These are phyloP conservation scores for Sclerospora graminicola DNA, from an alignment of 352 stramenopile species.

Conservation along the genomic window DNA sequence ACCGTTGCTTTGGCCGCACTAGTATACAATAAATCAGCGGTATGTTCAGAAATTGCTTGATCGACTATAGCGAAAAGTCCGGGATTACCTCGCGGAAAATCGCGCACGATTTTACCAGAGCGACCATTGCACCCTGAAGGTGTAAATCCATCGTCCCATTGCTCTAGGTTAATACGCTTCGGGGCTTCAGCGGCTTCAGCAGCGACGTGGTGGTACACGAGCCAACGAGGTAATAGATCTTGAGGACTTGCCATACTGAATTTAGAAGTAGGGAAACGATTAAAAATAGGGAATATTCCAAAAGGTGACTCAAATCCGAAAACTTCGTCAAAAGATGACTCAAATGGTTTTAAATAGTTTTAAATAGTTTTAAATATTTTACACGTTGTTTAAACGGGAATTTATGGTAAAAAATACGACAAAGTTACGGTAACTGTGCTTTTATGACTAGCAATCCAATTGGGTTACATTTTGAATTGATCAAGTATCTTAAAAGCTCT, in stretches of 20 bases:
- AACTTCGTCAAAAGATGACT: too few relatives aligned
- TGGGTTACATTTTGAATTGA: too few relatives aligned
- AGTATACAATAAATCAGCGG: conserved; percentile 41
- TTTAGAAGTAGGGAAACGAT: too few relatives aligned
- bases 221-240: conserved; percentile 22
- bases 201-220: conserved; percentile 11
- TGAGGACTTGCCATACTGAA: conserved; percentile 11
- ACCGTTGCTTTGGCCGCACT: conserved; percentile 46
- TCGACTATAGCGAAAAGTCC: conserved; percentile 32
- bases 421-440: too few relatives aligned
- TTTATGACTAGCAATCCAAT: too few relatives aligned
- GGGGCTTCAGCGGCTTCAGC: conserved; percentile 5
- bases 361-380: too few relatives aligned
- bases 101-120: conserved; percentile 32
- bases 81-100: conserved; percentile 28
- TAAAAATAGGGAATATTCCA: too few relatives aligned
- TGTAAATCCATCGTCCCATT: conserved; percentile 55
- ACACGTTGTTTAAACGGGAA: too few relatives aligned
- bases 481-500: too few relatives aligned
- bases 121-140: conserved; percentile 36
- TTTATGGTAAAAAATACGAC: too few relatives aligned
- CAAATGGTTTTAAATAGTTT: too few relatives aligned
- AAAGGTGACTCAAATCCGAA: too few relatives aligned
- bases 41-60: conserved; percentile 27
- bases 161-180: conserved; percentile 15